These are phyloP conservation scores for Zychaea mexicana DNA, from an alignment of 371 early-diverging fungal genomes.

Conservation along the genomic window DNA sequence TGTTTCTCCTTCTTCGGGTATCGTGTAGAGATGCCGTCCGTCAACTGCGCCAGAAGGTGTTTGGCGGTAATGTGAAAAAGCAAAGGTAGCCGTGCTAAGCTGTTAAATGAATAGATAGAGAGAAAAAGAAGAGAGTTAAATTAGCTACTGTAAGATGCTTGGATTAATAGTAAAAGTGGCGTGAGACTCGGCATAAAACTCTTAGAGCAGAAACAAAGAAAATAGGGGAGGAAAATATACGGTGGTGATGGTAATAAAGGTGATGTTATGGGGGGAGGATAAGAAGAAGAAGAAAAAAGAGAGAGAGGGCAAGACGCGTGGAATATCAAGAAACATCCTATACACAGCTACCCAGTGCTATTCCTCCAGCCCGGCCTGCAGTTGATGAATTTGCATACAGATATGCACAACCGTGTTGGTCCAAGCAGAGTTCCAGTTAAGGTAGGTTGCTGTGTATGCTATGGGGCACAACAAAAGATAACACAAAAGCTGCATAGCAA, in stretches of 20 bases:
- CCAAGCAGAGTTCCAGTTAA: too few relatives aligned
- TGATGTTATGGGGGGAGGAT: neutral
- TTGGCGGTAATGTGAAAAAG: neutral
- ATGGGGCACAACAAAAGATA: neutral
- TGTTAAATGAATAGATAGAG: neutral
- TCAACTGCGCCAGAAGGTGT: neutral
- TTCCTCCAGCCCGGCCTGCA: neutral
- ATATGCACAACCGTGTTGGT: slow-evolving; percentile 1
- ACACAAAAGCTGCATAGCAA: neutral
- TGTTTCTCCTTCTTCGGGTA: slow-evolving; percentile 19
- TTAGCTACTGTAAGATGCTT: neutral
- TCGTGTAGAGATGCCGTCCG: slow-evolving; percentile 13
- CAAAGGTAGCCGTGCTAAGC: neutral
- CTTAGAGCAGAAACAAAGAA: neutral
- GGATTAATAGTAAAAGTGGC: neutral
- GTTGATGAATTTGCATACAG: neutral
- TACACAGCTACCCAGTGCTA: too few relatives aligned
- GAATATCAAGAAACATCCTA: too few relatives aligned
- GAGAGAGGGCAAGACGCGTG: too few relatives aligned
- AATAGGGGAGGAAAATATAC: neutral
- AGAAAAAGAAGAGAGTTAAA: neutral
- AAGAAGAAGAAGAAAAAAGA: neutral
- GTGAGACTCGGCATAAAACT: neutral
- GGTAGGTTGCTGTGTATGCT: too few relatives aligned
- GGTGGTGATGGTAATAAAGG: too few relatives aligned